Evolutionary conservation across 768 basidiomycete genomes (phyloP), one percentile per base, ranked within the genome.

Genomic region (Clathrus columnatus): DNA sequence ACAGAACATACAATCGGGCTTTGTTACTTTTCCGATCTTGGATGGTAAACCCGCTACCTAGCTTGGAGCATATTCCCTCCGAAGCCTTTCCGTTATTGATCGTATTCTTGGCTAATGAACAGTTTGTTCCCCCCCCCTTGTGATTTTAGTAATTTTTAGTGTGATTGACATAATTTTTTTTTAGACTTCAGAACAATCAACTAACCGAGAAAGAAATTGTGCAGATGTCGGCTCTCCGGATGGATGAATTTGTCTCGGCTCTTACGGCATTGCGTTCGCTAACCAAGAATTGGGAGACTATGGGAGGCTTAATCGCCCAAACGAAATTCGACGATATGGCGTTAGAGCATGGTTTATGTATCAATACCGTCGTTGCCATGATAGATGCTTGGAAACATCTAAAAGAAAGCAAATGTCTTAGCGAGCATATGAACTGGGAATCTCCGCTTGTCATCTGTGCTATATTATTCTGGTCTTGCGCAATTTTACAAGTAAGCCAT

Each of bases 391-490:
- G 54, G 7, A 47, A 55, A 21, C 18, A 26, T 27, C 36, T 55
- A 27, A 55, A 32, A 20, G 54, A 29, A 14, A 48, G 45, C 27
- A 44, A 42, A 36, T 55, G 45, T 29, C 23, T 55, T 20, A 55
- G 54, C 20, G 27, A 24, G 7, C 21, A 26, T 10, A 55, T 55
- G 54, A 47, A 55, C n/a, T 55, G 54, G 54, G 54, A 55, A 11
- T 55, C 54, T 26, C 45, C 54, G 16, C 46, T 55, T 20, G 54
- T 55, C 27, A 46, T n/a, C 17, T 55, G 26, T 30, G 32, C 54
- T 44, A 47, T 55, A 0, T 55, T 55, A 29, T 55, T 55, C 28
- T 55, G 54, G 54, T 47, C 54, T 2, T 55, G 54, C 30, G 46
- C 54, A 26, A 55, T 55, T 20, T 47, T 55, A 17, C 46, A 55